Conservation (phyloP, 495 filamentous ascomycete genomes). For the Penicillium verhagenii region DNA sequence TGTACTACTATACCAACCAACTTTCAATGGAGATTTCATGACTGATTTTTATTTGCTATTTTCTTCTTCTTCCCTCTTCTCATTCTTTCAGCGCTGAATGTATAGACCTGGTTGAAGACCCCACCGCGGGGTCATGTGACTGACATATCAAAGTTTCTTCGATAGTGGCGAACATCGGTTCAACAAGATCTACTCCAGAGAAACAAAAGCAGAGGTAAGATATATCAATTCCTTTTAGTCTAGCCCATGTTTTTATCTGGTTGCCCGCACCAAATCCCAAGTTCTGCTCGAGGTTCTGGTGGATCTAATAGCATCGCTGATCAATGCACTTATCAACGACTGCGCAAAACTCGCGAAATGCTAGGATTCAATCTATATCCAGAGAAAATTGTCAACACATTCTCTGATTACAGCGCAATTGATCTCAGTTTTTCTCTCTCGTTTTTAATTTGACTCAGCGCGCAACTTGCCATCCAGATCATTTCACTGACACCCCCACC, state of each 20-base stretch:
- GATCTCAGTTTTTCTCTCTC: background rate
- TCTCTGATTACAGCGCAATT: background rate
- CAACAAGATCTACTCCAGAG: slow-evolving; percentile 11
- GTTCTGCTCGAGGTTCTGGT: background rate
- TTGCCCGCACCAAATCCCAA: background rate
- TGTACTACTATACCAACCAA: slow-evolving; percentile 8
- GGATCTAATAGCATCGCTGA: background rate
- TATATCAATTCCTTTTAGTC: background rate
- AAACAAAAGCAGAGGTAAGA: slow-evolving; percentile 24
- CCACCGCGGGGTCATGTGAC: slow-evolving; percentile 27
- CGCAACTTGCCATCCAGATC: background rate
- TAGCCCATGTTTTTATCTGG: background rate
- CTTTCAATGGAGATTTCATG: background rate
- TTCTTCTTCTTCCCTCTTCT: background rate
- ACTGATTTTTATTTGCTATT: background rate
- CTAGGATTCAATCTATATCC: background rate
- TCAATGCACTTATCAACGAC: slow-evolving; percentile 20
- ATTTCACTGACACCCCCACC: slow-evolving; percentile 8
- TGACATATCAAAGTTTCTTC: slow-evolving; percentile 29
- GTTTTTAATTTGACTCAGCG: background rate
- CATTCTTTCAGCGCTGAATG: background rate
- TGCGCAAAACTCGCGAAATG: slow-evolving; percentile 7
- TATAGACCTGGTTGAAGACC: slow-evolving; percentile 4
- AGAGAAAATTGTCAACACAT: background rate
- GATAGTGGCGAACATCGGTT: slow-evolving; percentile 12